Conservation (phyloP, 495 filamentous ascomycete genomes). For the Aspergillus ellipticus region DNA sequence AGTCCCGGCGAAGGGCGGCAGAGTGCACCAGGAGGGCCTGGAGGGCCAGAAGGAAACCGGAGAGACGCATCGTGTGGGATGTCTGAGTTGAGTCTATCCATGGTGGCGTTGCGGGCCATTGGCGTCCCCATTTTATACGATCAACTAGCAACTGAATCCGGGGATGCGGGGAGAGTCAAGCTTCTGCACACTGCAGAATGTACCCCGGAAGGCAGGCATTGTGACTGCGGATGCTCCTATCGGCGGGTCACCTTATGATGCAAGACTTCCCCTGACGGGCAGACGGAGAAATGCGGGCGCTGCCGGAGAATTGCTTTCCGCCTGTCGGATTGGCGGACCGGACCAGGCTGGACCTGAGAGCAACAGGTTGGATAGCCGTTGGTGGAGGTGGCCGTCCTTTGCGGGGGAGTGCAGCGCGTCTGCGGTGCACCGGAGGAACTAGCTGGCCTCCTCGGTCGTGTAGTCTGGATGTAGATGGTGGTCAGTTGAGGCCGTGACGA, state of each 20-base stretch:
- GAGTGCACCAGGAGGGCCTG: slow-evolving; percentile 10
- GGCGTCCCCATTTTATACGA: background rate
- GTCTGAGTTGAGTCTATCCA: background rate
- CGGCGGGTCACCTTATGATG: background rate
- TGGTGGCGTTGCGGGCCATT: background rate
- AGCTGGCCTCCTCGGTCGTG: no score
- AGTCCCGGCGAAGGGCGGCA: background rate
- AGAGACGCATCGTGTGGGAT: background rate
- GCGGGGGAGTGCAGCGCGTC: background rate
- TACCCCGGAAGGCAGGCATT: background rate
- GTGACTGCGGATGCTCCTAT: background rate
- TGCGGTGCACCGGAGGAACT: no score
- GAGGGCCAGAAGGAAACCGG: slow-evolving; percentile 5
- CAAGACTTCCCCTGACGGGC: background rate
- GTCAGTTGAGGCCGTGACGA: no score
- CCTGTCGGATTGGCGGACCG: slow-evolving; percentile 12
- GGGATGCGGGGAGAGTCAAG: slow-evolving; percentile 1
- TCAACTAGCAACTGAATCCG: background rate
- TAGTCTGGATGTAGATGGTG: no score
- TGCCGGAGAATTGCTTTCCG: slow-evolving; percentile 24
- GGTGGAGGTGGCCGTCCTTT: background rate
- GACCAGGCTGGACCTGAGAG: background rate
- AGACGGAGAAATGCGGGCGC: slow-evolving; percentile 17
- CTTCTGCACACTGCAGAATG: background rate
- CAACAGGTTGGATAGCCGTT: background rate